These are phyloP conservation scores for Hemisphaericaspora xylofermentans DNA, from an alignment of 1,139 yeast genomes.

Conservation along the genomic window DNA sequence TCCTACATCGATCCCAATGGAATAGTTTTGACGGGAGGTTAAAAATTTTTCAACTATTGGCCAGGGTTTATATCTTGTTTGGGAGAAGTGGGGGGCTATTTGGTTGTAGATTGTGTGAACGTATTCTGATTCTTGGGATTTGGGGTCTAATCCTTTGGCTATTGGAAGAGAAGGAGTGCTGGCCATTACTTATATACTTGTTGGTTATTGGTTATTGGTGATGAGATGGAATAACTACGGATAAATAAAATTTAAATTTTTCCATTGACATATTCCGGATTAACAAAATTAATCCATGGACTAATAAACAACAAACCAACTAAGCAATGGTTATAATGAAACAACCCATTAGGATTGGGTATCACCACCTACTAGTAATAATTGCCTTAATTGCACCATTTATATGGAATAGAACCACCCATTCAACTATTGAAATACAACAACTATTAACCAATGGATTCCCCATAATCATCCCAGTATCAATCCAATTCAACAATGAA, in stretches of 20 bases:
- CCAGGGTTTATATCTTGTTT: constrained; percentile 96
- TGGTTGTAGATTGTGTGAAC: constrained; percentile 91
- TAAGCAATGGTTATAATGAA: too few relatives aligned
- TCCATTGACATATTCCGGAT: too few relatives aligned
- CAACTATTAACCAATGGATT: not conserved
- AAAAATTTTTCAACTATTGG: constrained; percentile 84
- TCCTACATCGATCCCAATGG: constrained; percentile 72
- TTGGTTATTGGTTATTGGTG: too few relatives aligned
- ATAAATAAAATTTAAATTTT: too few relatives aligned
- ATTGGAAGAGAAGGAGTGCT: constrained; percentile 35
- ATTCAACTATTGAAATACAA: not conserved
- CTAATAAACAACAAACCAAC: too few relatives aligned
- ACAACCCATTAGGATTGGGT: not conserved
- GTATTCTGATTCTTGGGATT: constrained; percentile 64
- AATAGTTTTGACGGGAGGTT: constrained; percentile 27
- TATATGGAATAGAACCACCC: not conserved
- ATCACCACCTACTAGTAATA: not conserved
- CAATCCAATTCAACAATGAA: constrained; percentile 33
- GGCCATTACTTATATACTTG: too few relatives aligned
- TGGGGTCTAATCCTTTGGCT: constrained; percentile 40
- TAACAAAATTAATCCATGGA: too few relatives aligned
- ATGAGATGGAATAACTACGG: too few relatives aligned
- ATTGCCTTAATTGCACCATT: not conserved
- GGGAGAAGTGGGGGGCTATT: constrained; percentile 89
- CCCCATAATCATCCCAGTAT: constrained; percentile 25